A percentile compares a stretch with the other conserved stretches of the same genome.
phyloP scores from a whole-genome alignment of 805 yeast genomes.

The Helenozyma rhizophorensis region DNA sequence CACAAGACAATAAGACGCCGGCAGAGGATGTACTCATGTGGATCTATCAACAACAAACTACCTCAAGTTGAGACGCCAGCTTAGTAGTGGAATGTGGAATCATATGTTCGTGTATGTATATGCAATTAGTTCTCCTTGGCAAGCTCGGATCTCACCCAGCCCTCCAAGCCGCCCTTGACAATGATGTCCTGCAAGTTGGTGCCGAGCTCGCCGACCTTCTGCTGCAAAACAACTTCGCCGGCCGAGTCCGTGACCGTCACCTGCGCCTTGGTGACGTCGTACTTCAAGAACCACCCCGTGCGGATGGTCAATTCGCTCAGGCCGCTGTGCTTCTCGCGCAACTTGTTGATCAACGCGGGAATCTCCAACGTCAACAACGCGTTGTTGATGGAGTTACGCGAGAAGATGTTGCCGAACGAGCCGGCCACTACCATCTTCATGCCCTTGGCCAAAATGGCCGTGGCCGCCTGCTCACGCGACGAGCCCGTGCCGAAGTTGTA shows the following conservation, averaged over 20 bases:
- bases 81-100: background rate
- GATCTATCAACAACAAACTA: too few relatives aligned
- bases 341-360: conserved; percentile 74
- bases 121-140: conserved; percentile 1
- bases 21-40: too few relatives aligned
- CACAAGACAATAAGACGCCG: too few relatives aligned
- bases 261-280: conserved; percentile 86
- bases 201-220: conserved; percentile 94
- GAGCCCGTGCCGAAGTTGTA: conserved; percentile 98
- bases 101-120: background rate
- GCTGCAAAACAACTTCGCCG: conserved; percentile 60
- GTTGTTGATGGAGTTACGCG: conserved; percentile 93
- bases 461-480: conserved; percentile 98
- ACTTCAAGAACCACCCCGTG: conserved; percentile 87
- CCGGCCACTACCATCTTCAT: conserved; percentile 93
- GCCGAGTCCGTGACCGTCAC: conserved; percentile 73
- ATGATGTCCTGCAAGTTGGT: conserved; percentile 94
- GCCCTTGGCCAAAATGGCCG: conserved; percentile 93
- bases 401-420: conserved; percentile 94
- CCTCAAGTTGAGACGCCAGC: too few relatives aligned
- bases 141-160: conserved; percentile 87
- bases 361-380: conserved; percentile 92
- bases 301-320: conserved; percentile 79
- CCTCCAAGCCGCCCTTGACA: conserved; percentile 95
- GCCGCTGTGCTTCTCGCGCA: conserved; percentile 63